phyloP scores from a whole-genome alignment of 257 asterid species.

The Phtheirospermum japonicum region DNA sequence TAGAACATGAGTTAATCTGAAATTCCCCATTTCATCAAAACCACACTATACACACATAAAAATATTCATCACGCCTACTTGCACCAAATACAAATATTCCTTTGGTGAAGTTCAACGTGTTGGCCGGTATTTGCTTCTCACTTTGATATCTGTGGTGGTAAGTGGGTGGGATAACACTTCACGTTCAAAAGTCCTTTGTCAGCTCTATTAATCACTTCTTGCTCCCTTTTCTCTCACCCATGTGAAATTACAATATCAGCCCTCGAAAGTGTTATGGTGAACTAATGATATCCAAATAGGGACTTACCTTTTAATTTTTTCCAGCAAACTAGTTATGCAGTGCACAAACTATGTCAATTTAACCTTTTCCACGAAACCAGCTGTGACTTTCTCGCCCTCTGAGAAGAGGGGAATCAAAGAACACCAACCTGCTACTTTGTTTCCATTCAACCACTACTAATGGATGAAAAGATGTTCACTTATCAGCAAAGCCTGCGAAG shows the following conservation, averaged over 20 bases:
- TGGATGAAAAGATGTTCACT: not conserved
- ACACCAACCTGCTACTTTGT: not conserved
- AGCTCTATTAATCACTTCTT: no score
- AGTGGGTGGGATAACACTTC: not conserved
- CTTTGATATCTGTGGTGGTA: not conserved
- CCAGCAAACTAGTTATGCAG: not conserved
- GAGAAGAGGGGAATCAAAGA: not conserved
- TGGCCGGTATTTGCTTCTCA: not conserved
- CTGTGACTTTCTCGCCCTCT: not conserved
- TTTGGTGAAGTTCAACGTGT: not conserved
- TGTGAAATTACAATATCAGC: not conserved
- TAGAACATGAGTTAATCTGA: not conserved
- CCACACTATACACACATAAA: not conserved
- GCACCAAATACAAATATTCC: no score
- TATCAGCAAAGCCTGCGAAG: not conserved
- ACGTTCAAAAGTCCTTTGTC: no score
- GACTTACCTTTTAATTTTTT: not conserved
- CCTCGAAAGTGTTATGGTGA: not conserved
- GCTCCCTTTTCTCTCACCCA: not conserved
- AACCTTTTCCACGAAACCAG: not conserved
- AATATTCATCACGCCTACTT: not conserved
- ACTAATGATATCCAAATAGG: not conserved
- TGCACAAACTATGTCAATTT: constrained; percentile 1
- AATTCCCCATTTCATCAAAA: not conserved
- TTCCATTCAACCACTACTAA: not conserved